Percentiles rank a stretch among this genome's conserved stretches.
Conservation (phyloP, 1,139 yeast species). For the Williopsis jadinii region DNA sequence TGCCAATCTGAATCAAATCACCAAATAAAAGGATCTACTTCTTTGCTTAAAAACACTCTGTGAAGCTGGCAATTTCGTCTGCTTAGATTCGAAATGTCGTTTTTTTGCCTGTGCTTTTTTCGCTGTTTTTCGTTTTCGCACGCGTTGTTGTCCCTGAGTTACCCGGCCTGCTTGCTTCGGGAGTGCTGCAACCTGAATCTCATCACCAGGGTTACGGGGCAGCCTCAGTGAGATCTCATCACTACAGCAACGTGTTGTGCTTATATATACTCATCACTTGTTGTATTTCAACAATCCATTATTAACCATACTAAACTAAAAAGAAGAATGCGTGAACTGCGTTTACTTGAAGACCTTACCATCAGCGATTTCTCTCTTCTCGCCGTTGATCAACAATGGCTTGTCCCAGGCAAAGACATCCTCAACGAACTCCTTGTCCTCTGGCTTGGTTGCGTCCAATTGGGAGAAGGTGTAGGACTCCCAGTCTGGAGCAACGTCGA, state of each 20-base stretch:
- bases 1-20: no score
- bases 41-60: no score
- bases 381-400: slow-evolving; percentile 62
- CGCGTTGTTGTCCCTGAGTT: not conserved
- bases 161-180: not conserved
- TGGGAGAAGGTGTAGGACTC: slow-evolving; percentile 70
- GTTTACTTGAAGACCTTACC: slow-evolving; percentile 76
- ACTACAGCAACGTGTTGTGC: not conserved
- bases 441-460: slow-evolving; percentile 61
- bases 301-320: not conserved
- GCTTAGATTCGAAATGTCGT: no score
- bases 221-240: no score
- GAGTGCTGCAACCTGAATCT: not conserved
- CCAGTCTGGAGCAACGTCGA: slow-evolving; percentile 99
- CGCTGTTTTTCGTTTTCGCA: no score
- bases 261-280: not conserved
- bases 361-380: slow-evolving; percentile 62
- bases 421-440: slow-evolving; percentile 61
- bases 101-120: no score
- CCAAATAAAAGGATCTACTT: no score
- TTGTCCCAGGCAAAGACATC: slow-evolving; percentile 86
- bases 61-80: no score
- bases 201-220: not conserved
- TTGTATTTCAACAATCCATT: not conserved
- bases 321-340: slow-evolving; percentile 1